Evolutionary conservation across 352 stramenopile species (phyloP).

Genomic region (Peronosclerospora sorghi): DNA sequence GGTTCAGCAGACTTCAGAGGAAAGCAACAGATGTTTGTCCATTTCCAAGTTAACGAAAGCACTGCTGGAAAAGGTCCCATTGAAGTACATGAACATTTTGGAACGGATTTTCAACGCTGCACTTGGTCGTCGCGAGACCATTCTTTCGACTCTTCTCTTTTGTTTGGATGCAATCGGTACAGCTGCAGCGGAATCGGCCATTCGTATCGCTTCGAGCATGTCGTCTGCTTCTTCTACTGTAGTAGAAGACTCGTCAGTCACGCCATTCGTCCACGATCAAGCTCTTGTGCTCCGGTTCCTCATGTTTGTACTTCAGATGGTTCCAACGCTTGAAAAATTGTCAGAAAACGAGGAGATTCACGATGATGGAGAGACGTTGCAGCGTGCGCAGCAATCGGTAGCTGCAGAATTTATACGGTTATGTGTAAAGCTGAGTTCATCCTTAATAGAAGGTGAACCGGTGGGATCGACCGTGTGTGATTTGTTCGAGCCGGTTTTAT

Average conservation of each 20-base stretch:
- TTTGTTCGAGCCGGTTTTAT: conserved; percentile 20
- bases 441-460: conserved; percentile 6
- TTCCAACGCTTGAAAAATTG: conserved; percentile 35
- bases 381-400: conserved; percentile 29
- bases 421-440: conserved; percentile 43
- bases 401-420: conserved; percentile 40
- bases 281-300: conserved; percentile 46
- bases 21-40: conserved; percentile 8
- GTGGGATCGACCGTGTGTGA: conserved; percentile 18
- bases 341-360: conserved; percentile 54
- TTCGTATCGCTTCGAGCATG: conserved; percentile 21
- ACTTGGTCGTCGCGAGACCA: conserved; percentile 38
- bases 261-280: conserved; percentile 25
- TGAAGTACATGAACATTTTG: conserved; percentile 37
- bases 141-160: conserved; percentile 39
- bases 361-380: conserved; percentile 55
- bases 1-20: conserved; percentile 11
- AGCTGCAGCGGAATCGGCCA: conserved; percentile 15
- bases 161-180: conserved; percentile 47
- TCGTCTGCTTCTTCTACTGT: conserved; percentile 5
- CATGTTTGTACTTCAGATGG: conserved; percentile 49
- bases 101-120: conserved; percentile 45
- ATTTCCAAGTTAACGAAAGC: conserved; percentile 39
- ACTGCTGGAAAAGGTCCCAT: conserved; percentile 30
- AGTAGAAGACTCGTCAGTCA: not conserved